Evolutionary conservation across 2,329 filamentous ascomycete species (phyloP), one percentile per base, ranked within the genome.

Genomic region (Cladophialophora exuberans): DNA sequence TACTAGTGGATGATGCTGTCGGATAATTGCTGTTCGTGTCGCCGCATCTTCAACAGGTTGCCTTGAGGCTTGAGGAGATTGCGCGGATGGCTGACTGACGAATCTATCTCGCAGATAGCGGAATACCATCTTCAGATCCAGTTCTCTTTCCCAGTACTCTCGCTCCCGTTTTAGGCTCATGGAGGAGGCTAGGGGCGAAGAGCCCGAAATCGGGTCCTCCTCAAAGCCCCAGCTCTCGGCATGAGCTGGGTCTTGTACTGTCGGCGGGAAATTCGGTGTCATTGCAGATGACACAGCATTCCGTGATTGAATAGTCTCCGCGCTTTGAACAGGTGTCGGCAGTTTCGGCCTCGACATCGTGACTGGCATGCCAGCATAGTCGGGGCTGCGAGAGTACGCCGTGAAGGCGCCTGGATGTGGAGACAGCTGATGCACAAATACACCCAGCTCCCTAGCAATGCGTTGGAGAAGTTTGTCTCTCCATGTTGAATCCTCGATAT

Each of bases 81-180:
- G 65, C 50, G 72, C 69, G 45, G 68, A 52, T 11, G 71, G 61
- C 5, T 70, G 26, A 11, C 38, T 66, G 78, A 67, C 67, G 70
- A 96, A 93, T 56, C 89, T 85, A 15, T 84, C 88, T 54, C 86
- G 83, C 25, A 96, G 80, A 68, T 94, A 97, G 44, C 86, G 85
- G 76, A 97, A 97, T 28, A 97, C 89, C 70, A 96, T 88, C 68
- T 88, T 89, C 62, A 97, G 83, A 66, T 97, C 92, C 4, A 97
- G 81, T 50, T 96, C 89, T 57, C 87, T 86, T 72, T 97, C 92
- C 94, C 94, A 99, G 67, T 96, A 94, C 30, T 94, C 89, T 18
- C 76, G 76, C 55, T 85, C 82, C 42, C 73, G 70, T 64, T 89
- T 75, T 28, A 78, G 59, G 6, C 72, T 69, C 13, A 73, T 39